Evolutionary conservation across 345 rosid genomes (phyloP), one percentile per base, ranked within the genome.

Genomic region (Excoecaria cochinchinensis): DNA sequence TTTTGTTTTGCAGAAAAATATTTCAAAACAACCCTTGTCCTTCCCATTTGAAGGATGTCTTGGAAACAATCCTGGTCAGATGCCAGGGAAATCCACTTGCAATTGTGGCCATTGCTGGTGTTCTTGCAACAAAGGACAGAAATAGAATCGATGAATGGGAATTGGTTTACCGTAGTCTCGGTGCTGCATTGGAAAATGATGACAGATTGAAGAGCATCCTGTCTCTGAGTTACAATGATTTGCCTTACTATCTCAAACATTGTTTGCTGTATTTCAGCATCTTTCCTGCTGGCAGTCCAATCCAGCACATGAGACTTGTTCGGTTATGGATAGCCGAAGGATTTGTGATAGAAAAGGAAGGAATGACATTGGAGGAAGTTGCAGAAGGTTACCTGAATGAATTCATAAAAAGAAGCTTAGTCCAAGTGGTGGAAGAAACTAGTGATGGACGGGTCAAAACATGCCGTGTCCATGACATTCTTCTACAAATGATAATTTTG

Each of bases 171-270:
- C 67, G 31, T 24, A 24, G 57, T 42, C 56, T 72, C 24, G 67
- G 56, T 14, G 44, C 42, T 55, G 75, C 38, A 22, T 16, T 75
- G 3, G 72, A 66, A 67, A 72, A 68, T 46, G 48, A 75, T 67
- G 66, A 57, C 57, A 67, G 47, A 67, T 13, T 58, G 66, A 75
- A 3, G 39, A 58, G 52, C n/a, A 67, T 70, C 21, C 9, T 61
- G 48, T 76, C 74, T 5, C 70, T 76, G 12, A 76, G 79, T 25
- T 76, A 69, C 40, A 40, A 70, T 52, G 74, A 76, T 62, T 76
- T 76, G 55, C 79, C 79, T n/a, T 68, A 75, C 50, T 59, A 59
- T 76, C 69, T 69, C n/a, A 74, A 67, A 55, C 42, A 50, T 7
- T 73, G 76, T 36, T 36, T 66, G 36, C 22, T 74, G 64, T 74